Conservation (phyloP, 768 basidiomycete species). For the Tephrocybe sp. region DNA sequence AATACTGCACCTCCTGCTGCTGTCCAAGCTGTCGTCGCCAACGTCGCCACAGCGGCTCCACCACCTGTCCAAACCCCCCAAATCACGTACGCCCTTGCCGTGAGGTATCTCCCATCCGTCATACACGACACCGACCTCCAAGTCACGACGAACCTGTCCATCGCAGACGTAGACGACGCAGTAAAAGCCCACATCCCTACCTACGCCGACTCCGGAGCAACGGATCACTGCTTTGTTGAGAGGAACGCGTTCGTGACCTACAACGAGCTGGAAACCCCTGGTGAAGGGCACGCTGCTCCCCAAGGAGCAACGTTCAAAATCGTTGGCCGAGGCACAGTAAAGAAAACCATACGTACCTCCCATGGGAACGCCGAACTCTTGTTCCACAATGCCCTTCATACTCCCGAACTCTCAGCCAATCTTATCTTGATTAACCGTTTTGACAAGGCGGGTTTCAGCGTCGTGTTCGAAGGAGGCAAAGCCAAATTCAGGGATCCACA, state of each 20-base stretch:
- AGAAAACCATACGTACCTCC: not conserved
- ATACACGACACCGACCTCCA: too few relatives aligned
- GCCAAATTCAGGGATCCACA: not conserved
- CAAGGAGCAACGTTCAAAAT: not conserved
- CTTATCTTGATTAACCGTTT: not conserved
- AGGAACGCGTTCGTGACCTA: constrained; percentile 12
- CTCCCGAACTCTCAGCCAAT: not conserved
- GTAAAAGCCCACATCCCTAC: not conserved
- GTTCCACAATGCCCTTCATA: constrained; percentile 19
- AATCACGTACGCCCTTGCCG: not conserved
- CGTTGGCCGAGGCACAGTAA: not conserved
- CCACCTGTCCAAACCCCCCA: not conserved
- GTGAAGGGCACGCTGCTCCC: not conserved
- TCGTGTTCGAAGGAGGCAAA: not conserved
- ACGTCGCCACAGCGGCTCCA: not conserved
- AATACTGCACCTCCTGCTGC: too few relatives aligned
- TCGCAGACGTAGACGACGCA: too few relatives aligned
- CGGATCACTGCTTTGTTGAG: constrained; percentile 22
- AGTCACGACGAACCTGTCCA: constrained; percentile 2
- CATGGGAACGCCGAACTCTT: constrained; percentile 10
- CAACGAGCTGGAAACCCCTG: not conserved
- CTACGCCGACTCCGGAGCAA: constrained; percentile 18
- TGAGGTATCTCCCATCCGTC: too few relatives aligned
- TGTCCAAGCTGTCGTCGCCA: too few relatives aligned
- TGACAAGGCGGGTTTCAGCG: not conserved